phyloP scores from a whole-genome alignment of 2,329 filamentous ascomycete species.

The Sporothrix luriei region DNA sequence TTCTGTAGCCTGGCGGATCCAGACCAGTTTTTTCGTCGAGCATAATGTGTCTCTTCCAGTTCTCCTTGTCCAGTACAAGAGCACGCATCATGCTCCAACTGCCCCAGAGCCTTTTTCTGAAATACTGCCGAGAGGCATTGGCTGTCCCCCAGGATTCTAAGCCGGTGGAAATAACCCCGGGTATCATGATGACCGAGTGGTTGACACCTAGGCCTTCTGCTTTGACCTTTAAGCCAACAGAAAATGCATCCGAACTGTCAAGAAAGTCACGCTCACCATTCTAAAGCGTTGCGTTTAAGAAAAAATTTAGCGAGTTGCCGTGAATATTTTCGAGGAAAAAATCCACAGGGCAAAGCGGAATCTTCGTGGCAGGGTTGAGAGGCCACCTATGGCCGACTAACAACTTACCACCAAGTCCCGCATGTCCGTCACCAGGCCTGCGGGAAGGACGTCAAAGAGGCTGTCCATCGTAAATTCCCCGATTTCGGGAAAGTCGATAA shows the following conservation, averaged over 20 bases:
- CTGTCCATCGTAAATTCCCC: conserved; percentile 79
- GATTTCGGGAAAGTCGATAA: conserved; percentile 76
- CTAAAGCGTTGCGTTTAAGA: conserved; percentile 46
- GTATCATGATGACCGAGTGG: conserved; percentile 95
- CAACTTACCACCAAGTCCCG: conserved; percentile 74
- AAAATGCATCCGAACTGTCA: conserved; percentile 90
- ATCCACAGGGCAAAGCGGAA: background rate
- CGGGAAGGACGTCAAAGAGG: conserved; percentile 83
- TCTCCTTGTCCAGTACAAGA: conserved; percentile 85
- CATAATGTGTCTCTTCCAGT: conserved; percentile 97
- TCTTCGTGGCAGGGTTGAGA: background rate
- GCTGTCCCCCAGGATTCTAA: conserved; percentile 96
- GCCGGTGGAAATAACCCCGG: conserved; percentile 95
- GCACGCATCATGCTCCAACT: conserved; percentile 99
- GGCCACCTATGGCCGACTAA: background rate
- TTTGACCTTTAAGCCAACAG: conserved; percentile 80
- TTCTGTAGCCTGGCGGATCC: conserved; percentile 85
- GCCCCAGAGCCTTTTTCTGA: conserved; percentile 92
- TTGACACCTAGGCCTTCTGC: conserved; percentile 77
- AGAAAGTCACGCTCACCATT: conserved; percentile 80
- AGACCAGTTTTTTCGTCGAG: conserved; percentile 88
- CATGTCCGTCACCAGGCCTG: conserved; percentile 81
- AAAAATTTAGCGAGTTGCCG: conserved; percentile 28
- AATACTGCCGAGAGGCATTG: conserved; percentile 82
- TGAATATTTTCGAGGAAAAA: background rate